Evolutionary conservation across 78 protist genomes (phyloP), one percentile per base, ranked within the genome.

Genomic region (Chrysochromulina tobinii): DNA sequence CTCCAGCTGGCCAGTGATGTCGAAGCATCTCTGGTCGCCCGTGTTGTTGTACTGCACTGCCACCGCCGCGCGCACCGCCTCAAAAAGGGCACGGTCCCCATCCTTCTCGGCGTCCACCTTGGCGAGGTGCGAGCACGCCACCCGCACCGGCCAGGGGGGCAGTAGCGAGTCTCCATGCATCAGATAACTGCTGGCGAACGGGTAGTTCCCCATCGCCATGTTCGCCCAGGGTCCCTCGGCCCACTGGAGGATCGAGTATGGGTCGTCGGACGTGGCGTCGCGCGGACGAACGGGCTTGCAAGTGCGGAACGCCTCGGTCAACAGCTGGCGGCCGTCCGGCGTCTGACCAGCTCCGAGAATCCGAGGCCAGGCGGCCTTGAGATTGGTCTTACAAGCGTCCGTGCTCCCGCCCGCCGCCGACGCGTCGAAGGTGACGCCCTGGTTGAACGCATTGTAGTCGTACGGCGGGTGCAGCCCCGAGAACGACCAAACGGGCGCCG

Each of bases 401-500:
- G 25, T 21, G 48, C 27, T 81, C 72, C 85, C 85, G 3, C 73
- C 55, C 57, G 55, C 58, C 12, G 85, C 23, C 73, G 85, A 12
- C 2, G 83, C 83, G 38, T 88, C 91, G 72, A 0, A 21, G 5
- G 55, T 27, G 50, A 72, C 55, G 14, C 15, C 51, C 53, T 3
- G 7, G 27, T 1, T 14, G 58, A 17, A 75, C 25, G 23, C 58
- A 11, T 50, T 20, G 85, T 5, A 69, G 59, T 81, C 67, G 64
- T 4, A 81, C 25, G n/a, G 87, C 87, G 87, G 64, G 27, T 50
- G 38, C 53, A 81, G 87, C 48, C 87, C 67, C 5, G n/a, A 6
- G 48, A 55, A 55, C 38, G 64, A 7, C 38, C n/a, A 7, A 57
- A 95, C 53, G 9, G 97, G 97, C 15, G 97, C 97, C 0, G 92